Evolutionary conservation across 176 grass and related monocot species (phyloP).

Genomic region (Elaeis guineensis): DNA sequence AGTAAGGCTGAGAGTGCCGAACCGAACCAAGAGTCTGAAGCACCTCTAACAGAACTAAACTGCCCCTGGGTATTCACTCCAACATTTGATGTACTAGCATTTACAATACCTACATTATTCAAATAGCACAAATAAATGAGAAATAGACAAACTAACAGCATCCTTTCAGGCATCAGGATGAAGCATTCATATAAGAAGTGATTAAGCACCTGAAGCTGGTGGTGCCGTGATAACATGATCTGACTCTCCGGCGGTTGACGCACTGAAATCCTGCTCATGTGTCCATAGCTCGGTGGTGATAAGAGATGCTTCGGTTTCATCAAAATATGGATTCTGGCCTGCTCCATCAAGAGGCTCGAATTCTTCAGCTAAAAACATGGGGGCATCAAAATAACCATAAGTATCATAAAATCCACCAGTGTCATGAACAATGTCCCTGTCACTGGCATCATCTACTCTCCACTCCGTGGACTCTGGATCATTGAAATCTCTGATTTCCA

Average conservation of each 20-base stretch:
- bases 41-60: constrained; percentile 7
- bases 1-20: constrained; percentile 48
- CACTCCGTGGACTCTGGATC: constrained; percentile 36
- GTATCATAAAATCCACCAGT: constrained; percentile 25
- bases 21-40: constrained; percentile 57
- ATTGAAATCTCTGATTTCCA: constrained; percentile 86
- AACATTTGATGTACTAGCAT: constrained; percentile 24
- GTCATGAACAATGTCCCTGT: constrained; percentile 19
- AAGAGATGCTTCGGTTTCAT: constrained; percentile 30
- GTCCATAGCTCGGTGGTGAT: constrained; percentile 35
- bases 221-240: constrained; percentile 35
- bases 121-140: constrained; percentile 15
- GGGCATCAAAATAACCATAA: constrained; percentile 45
- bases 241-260: constrained; percentile 20
- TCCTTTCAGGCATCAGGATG: background rate
- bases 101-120: constrained; percentile 37
- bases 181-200: constrained; percentile 8
- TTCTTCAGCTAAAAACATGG: constrained; percentile 38
- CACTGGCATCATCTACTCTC: constrained; percentile 18
- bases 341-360: constrained; percentile 21
- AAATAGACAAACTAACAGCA: background rate
- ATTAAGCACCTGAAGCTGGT: constrained; percentile 54
- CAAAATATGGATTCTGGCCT: constrained; percentile 31
- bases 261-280: constrained; percentile 32
- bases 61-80: constrained; percentile 9